Base-by-base conservation (phyloP, 257 asterid species). In the Ballota nigra region DNA sequence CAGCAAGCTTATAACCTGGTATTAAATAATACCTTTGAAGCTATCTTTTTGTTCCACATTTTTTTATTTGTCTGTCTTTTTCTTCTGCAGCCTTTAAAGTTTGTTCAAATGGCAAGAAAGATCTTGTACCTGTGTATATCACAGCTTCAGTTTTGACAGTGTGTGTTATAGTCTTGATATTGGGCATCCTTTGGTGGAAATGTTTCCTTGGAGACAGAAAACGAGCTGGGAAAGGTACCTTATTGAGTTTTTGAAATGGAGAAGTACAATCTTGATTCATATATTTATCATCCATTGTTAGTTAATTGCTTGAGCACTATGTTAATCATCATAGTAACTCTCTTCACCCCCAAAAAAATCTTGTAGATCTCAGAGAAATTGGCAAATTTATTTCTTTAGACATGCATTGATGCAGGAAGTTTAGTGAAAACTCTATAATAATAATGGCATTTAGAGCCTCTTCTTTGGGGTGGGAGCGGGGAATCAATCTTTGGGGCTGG, bases 151-250 rank as follows among this genome's bases (percentile, higher is more conserved):
- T 88, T 43, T 61, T 81, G 81, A 63, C 69, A 31, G 62, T 65
- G 29, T 79, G 73, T 65, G 53, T 80, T 33, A 63, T 77, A 56
- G 63, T 85, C 74, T 52, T 70, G 65, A 52, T 80, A 5, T 47
- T 86, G 67, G 85, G 83, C 66, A 18, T 86, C 47, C 82, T 89
- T 69, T 85, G 91, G 95, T 86, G 95, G 96, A 91, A 83, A 84
- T 69, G 89, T 24, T 68, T 59, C 80, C 66, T 85, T 13, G 69
- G 58, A 19, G 73, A 85, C 66, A 73, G 86, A 79, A 84, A 80
- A 80, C 69, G 67, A 36, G 36, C 63, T 60, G 81, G 78, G 64
- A 79, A 81, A 76, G 96, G 96, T 91, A 72, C 9, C 64, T 11
- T 38, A 19, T 63, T 28, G 47, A 29, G 63, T 63, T 58, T 58